Evolutionary conservation across 1,284 basidiomycete genomes (phyloP), one percentile per base, ranked within the genome.

Genomic region (Puccinia coronata): DNA sequence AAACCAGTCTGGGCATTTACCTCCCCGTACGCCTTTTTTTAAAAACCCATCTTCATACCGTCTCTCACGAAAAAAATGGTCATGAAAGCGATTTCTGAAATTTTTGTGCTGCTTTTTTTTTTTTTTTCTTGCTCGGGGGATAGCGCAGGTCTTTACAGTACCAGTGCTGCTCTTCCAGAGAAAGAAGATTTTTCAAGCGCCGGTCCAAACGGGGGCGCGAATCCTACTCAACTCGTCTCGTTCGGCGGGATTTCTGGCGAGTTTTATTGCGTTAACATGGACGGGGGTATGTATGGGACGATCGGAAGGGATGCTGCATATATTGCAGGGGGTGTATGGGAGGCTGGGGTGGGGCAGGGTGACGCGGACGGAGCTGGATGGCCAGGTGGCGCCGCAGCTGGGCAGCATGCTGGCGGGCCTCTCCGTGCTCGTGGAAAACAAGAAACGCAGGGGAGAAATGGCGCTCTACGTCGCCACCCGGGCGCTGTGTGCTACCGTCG

Each of bases 401-500:
- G 84, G 84, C 2, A 82, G 82, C 36, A 75, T 83, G 47, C 59
- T 84, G 20, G 83, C 83, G 63, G 83, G 84, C 28, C 80, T 78
- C 71, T 81, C 77, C 59, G 84, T 87, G 51, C 83, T 87, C 28
- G 84, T 87, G 55, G 87, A 87, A 79, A 86, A 87, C 82, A 86
- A 85, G 82, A 83, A 85, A 12, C 84, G 87, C 51, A 78, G 86
- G 14, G 84, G 85, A 0, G 87, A 87, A 81, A 87, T 87, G 87
- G 86, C 86, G 23, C 81, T 87, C 28, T 87, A 86, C 80, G 85
- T 85, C 6, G 86, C 86, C 1, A 86, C 86, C n/a, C 71, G 87
- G 25, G 87, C 87, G 20, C 74, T 87, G 47, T 84, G 83, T 51
- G 82, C 84, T 34, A 39, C 82, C 12, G 70, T 84, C 49, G 83